phyloP scores from a whole-genome alignment of 305 asterid species.

The Fraxinus albicans region DNA sequence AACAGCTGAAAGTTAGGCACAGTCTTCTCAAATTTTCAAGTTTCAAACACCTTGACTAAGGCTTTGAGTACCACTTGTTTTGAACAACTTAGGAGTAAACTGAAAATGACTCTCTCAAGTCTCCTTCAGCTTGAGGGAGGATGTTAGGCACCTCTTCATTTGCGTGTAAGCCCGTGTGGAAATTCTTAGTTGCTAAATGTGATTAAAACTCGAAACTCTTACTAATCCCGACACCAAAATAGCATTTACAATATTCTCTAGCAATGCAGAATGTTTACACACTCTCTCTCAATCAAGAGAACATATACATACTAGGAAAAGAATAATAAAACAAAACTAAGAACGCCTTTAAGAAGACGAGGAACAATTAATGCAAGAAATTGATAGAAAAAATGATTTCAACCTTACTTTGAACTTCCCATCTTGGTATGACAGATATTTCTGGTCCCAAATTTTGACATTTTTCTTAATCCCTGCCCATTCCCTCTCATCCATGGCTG shows the following conservation, averaged over 20 bases:
- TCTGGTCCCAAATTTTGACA: background rate
- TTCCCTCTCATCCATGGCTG: background rate
- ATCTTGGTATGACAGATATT: background rate
- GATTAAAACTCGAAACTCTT: background rate
- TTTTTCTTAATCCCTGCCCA: background rate
- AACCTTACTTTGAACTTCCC: background rate
- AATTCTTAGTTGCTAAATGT: background rate
- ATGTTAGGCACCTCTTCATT: background rate
- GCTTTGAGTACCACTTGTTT: background rate
- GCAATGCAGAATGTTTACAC: background rate
- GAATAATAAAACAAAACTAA: background rate
- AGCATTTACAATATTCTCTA: background rate
- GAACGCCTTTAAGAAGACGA: background rate
- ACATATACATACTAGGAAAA: background rate
- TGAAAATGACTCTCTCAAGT: background rate
- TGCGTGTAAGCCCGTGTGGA: background rate
- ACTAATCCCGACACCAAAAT: background rate
- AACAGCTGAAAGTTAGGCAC: background rate
- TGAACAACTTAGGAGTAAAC: background rate
- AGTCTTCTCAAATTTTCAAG: background rate
- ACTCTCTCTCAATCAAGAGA: background rate
- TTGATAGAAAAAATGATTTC: background rate
- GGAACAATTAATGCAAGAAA: background rate
- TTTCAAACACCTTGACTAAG: background rate
- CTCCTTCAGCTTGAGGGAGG: background rate